A percentile compares a stretch with the other conserved stretches of the same genome.
These are phyloP conservation scores for Cryptococcus hybrid DNA, from an alignment of 1,284 basidiomycete genomes.

Conservation along the genomic window DNA sequence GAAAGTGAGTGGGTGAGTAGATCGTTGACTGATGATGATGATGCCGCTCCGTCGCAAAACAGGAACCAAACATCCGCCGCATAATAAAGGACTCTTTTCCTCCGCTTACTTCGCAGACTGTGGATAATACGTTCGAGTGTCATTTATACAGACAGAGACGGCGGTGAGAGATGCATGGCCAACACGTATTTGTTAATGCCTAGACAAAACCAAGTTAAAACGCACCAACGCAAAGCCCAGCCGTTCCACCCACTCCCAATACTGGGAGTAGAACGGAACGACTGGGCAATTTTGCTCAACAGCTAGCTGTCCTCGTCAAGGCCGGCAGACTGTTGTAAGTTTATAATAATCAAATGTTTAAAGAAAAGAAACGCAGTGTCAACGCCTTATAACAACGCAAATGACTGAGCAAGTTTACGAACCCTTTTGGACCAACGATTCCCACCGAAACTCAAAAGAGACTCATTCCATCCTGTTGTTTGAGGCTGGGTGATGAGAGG, in stretches of 20 bases:
- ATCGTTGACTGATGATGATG: no score
- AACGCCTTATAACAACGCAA: constrained; percentile 13
- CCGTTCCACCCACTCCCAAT: constrained; percentile 6
- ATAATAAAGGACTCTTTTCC: no score
- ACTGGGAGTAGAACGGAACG: constrained; percentile 9
- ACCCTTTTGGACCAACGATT: constrained; percentile 9
- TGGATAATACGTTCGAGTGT: no score
- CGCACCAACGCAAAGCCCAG: constrained; percentile 15
- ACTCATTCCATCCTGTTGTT: no score
- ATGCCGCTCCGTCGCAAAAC: no score
- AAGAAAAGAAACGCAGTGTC: constrained; percentile 9
- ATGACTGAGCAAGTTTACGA: constrained; percentile 13
- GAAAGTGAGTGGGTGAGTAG: no score
- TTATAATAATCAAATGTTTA: background rate
- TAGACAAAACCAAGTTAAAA: background rate
- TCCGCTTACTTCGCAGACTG: no score
- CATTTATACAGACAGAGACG: no score
- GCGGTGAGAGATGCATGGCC: background rate
- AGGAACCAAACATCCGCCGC: no score
- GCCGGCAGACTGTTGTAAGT: constrained; percentile 16
- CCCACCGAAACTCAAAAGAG: no score
- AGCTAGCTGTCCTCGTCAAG: constrained; percentile 21
- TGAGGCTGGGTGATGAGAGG: background rate
- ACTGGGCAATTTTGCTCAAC: constrained; percentile 19
- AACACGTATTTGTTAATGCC: background rate